phyloP scores from a whole-genome alignment of 495 filamentous ascomycete species.

The Gamarada debralockiae region DNA sequence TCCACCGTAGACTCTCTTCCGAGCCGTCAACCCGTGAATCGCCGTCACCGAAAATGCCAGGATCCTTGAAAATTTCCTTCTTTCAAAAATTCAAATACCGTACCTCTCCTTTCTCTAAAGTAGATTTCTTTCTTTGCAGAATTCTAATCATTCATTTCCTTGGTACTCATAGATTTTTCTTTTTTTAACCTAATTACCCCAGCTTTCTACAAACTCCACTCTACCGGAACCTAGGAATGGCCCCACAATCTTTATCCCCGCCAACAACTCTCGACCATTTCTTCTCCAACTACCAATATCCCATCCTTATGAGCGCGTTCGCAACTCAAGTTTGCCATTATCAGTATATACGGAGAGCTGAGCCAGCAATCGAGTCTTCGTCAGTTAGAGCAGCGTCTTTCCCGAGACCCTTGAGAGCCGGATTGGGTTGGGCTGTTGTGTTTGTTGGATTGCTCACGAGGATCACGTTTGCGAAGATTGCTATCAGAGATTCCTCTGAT shows the following conservation, averaged over 20 bases:
- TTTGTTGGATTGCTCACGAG: slow-evolving; percentile 19
- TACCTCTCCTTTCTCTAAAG: no score
- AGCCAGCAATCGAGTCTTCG: slow-evolving; percentile 9
- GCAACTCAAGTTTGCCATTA: slow-evolving; percentile 21
- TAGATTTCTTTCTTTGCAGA: neutral
- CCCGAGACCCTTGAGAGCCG: slow-evolving; percentile 18
- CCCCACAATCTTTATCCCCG: slow-evolving; percentile 8
- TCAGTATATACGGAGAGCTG: slow-evolving; percentile 17
- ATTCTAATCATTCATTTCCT: neutral
- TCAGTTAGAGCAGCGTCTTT: neutral
- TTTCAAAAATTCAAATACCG: neutral
- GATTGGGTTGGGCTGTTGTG: slow-evolving; percentile 21
- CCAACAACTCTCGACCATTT: slow-evolving; percentile 18
- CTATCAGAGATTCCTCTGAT: slow-evolving; percentile 17
- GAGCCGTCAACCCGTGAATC: neutral
- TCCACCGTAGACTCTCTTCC: no score
- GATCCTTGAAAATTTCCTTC: no score
- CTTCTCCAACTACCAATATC: slow-evolving; percentile 18
- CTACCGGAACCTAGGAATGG: slow-evolving; percentile 12
- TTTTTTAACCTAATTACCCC: neutral
- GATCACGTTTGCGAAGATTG: slow-evolving; percentile 19
- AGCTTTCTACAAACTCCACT: neutral
- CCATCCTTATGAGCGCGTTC: slow-evolving; percentile 19
- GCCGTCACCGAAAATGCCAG: neutral
- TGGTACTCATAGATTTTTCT: neutral